Evolutionary conservation across 2,329 filamentous ascomycete species (phyloP), one percentile per base, ranked within the genome.

Genomic region (Metarhizium robertsii): DNA sequence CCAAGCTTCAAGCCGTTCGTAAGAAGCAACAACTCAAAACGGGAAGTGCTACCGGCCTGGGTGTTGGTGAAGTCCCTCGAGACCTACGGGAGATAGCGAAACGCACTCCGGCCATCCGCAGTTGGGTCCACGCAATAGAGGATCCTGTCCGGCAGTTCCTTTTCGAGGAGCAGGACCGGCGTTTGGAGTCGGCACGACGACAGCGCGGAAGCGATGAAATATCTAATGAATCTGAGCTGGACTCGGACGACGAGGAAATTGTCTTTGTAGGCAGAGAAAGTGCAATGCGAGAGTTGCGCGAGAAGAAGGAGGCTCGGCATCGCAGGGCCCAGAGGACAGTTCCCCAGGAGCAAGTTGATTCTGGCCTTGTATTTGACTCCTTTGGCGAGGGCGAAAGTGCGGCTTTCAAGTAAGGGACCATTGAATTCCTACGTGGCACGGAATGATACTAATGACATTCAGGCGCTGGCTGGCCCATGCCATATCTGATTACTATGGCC

Each of bases 381-480:
- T 75, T 86, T 38, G 87, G 84, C 16, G 84, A 87, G 55, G 90
- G 92, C 64, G 84, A 85, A 58, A 81, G 84, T 7, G 88, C 88
- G 52, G 82, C 86, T 4, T 96, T 96, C 74, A 91, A 89, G 86
- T 92, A 73, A 65, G 85, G 48, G 52, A 25, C n/a, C 42, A 1
- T 20, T 40, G 48, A 13, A 16, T 18, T 46, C 3, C 38, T 10
- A 51, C 29, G 20, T 48, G 11, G 45, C 25, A 11, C 25, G 18
- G 20, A 16, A 5, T 50, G 36, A 8, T 42, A 16, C 38, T 52
- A 11, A 13, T 36, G 10, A 53, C 45, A n/a, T 48, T 4, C 18
- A 92, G 88, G 61, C 88, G 92, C 60, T 97, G 92, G 88, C 81
- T 97, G 54, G 90, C 95, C 1, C 92, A 97, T 71, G 88, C 89